These are phyloP conservation scores for Neonectria coccinea DNA, from an alignment of 2,329 filamentous ascomycete genomes.

Conservation along the genomic window DNA sequence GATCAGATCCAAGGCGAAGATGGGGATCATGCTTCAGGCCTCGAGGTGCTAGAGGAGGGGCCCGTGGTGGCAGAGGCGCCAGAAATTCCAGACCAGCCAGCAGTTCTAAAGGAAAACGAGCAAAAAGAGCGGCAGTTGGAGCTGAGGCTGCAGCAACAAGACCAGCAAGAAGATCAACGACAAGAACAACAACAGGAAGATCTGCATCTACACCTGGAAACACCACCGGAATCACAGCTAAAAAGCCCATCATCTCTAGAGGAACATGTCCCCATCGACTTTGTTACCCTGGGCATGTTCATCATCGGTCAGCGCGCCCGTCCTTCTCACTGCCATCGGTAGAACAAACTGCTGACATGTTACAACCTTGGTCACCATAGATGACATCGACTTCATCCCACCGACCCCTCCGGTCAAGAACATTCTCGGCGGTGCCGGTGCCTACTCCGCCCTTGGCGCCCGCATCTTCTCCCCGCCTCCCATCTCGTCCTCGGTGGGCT, in stretches of 20 bases:
- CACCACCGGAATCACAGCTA: neutral
- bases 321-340: neutral
- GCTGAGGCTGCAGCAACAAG: neutral
- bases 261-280: conserved; percentile 61
- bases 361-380: conserved; percentile 56
- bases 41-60: neutral
- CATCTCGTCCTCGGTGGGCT: conserved; percentile 77
- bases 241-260: neutral
- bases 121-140: neutral
- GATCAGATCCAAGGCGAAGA: conserved; percentile 29
- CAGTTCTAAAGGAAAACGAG: neutral
- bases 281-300: conserved; percentile 79
- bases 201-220: neutral
- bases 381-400: conserved; percentile 89
- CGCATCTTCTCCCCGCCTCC: conserved; percentile 83
- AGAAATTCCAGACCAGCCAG: neutral
- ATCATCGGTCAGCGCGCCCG: conserved; percentile 69
- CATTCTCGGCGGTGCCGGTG: conserved; percentile 88
- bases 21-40: conserved; percentile 17
- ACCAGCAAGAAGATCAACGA: neutral
- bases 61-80: neutral
- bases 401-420: conserved; percentile 76
- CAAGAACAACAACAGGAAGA: neutral
- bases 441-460: conserved; percentile 88
- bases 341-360: conserved; percentile 28